These are phyloP conservation scores for Rhododendron ovatum DNA, from an alignment of 148 eudicot genomes.

Conservation along the genomic window DNA sequence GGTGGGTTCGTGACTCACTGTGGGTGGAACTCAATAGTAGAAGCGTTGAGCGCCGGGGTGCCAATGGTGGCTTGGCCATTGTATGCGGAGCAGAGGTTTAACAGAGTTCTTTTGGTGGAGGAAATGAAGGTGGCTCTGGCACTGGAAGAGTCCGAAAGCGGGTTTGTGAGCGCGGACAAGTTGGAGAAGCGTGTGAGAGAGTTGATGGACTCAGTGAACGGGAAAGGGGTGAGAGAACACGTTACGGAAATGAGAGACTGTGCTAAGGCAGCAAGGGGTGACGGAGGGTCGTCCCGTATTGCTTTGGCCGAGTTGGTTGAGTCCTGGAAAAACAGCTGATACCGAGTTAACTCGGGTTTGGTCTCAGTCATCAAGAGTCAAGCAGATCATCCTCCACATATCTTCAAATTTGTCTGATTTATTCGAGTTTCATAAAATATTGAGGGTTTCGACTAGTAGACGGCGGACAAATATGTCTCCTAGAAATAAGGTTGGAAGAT, in stretches of 20 bases:
- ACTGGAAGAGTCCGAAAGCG: conserved; percentile 23
- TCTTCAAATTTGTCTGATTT: too few relatives aligned
- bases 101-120: conserved; percentile 36
- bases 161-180: conserved; percentile 30
- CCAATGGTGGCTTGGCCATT: conserved; percentile 49
- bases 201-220: conserved; percentile 21
- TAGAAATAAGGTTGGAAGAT: too few relatives aligned
- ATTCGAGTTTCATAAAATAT: too few relatives aligned
- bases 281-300: conserved; percentile 17
- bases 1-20: too few relatives aligned
- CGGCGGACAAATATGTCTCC: too few relatives aligned
- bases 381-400: too few relatives aligned
- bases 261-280: conserved; percentile 14
- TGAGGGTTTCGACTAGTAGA: too few relatives aligned
- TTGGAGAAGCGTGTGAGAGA: conserved; percentile 35
- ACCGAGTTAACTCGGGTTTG: background rate
- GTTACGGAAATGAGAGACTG: background rate
- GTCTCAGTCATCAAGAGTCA: background rate
- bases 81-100: conserved; percentile 43
- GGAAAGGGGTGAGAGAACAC: conserved; percentile 13
- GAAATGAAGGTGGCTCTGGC: conserved; percentile 9
- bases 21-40: conserved; percentile 32
- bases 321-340: conserved; percentile 15
- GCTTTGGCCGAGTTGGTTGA: conserved; percentile 22
- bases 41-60: conserved; percentile 29